Base-by-base conservation (phyloP, 2,329 filamentous ascomycete species). In the Colletotrichum spinosum region DNA sequence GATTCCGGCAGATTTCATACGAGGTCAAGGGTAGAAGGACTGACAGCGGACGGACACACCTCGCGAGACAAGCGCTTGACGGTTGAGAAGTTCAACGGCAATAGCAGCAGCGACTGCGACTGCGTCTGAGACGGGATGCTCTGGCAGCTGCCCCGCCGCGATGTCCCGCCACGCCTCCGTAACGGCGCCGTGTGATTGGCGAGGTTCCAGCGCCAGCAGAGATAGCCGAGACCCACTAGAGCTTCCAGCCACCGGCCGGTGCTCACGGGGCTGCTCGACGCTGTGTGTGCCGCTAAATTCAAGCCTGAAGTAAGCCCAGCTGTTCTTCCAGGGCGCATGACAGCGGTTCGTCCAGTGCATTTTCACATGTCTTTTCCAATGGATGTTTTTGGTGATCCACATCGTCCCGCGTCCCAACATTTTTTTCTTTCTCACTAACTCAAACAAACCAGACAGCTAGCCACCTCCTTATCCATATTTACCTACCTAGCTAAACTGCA, bases 211-310 rank as follows among this genome's bases (percentile, higher is more conserved):
- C 52, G 63, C 63, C 63, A 66, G 46, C 44, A 52, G 33, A 38
- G 63, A 63, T 66, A 66, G 52, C 63, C 63, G 63, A 66, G 58
- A 66, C 42, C 63, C 63, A 66, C 63, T 37, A 15, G 41, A 63
- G 58, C 63, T 53, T 44, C 52, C 63, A 66, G 63, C 58, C 52
- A 59, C 53, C 58, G 63, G 59, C 50, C 63, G 58, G 52, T 48
- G 58, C 52, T 46, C 50, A n/a, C 63, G 63, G 58, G 58, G 63
- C 42, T 46, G 25, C 63, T 57, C 52, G 63, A 59, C 52, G 58
- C 42, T 48, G 34, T 9, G 12, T 9, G 9, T 41, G 38, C 38
- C 38, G 38, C 13, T 25, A 25, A 25, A 25, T 25, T 25, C 4
- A 25, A 25, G 38, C 38, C 38, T 41, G 38, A 25, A 25, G 25